Base-by-base conservation (phyloP, 2,329 filamentous ascomycete genomes). In the Talaromyces marneffei region DNA sequence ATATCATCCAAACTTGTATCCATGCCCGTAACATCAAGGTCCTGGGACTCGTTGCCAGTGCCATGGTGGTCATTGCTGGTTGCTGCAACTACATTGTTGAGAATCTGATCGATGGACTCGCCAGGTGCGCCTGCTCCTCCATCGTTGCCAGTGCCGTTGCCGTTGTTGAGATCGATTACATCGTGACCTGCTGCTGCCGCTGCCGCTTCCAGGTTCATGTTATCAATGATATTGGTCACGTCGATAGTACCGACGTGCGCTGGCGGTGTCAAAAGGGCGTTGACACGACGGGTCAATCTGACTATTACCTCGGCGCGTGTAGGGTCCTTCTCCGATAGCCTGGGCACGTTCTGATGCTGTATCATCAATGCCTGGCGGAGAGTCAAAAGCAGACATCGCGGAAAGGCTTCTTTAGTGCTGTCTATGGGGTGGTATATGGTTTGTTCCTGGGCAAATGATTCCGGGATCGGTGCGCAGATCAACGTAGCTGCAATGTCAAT, bases 401-500 rank as follows among this genome's bases (percentile, higher is more conserved):
- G 73, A 2, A 70, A 58, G 12, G 70, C 39, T 35, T 75, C 72
- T 48, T 74, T 75, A 61, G 55, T 69, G 2, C 69, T 63, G 58
- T 73, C 72, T 10, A 73, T 63, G 1, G 71, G 68, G 60, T 75
- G 73, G 55, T 73, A 72, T 52, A 62, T 68, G 46, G 68, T 71
- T 27, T 76, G 75, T 33, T 78, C 74, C 16, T 72, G 64, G 7
- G 75, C 68, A 59, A 77, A 77, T 2, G 72, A 74, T 56, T 78
- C 75, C 1, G 73, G 62, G 42, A 75, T 71, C 1, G 75, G 74
- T 1, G 77, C 69, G 65, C 76, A 77, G 53, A 80, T 71, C 54
- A 79, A 68, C 7, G 75, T 76, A 4, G 76, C 71, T 4, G 75
- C 72, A 31, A 80, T 69, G 58, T 81, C 79, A 20, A 80, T 71